Conservation (phyloP, 208 protist species). For the Ichthyophonus hoferi region DNA sequence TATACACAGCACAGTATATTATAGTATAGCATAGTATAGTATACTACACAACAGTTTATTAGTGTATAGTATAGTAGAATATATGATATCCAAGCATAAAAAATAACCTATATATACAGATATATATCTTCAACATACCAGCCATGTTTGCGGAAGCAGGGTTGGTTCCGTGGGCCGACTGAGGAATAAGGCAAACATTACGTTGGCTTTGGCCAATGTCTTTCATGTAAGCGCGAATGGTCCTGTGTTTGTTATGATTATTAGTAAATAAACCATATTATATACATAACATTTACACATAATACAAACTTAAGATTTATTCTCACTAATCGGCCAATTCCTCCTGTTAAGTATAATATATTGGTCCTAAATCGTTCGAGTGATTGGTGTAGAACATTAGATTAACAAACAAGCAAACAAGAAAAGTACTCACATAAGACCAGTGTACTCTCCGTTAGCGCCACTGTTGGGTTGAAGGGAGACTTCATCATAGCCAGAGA, state of each 20-base stretch:
- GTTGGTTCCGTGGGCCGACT: conserved; percentile 95
- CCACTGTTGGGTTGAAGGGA: conserved; percentile 94
- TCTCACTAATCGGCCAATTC: too few relatives aligned
- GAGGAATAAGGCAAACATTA: conserved; percentile 92
- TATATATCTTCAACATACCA: background rate
- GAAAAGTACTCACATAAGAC: conserved; percentile 66
- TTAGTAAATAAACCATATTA: too few relatives aligned
- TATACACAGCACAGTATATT: background rate
- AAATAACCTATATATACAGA: background rate
- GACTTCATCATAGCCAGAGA: conserved; percentile 86
- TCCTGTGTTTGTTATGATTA: too few relatives aligned
- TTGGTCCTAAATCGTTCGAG: too few relatives aligned
- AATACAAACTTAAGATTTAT: background rate
- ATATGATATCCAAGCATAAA: conserved; percentile 22
- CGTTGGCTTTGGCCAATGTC: conserved; percentile 76
- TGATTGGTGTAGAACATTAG: background rate
- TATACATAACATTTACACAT: background rate
- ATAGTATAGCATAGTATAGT: too few relatives aligned
- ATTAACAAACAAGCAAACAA: background rate
- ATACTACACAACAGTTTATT: too few relatives aligned
- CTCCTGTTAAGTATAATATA: too few relatives aligned
- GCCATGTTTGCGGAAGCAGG: conserved; percentile 88
- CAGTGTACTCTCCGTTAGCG: conserved; percentile 91
- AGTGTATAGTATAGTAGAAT: too few relatives aligned
- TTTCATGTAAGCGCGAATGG: conserved; percentile 67